Percentiles rank a stretch among this genome's conserved stretches.
These are phyloP conservation scores for Kregervanrija pseudodelftensis DNA, from an alignment of 805 yeast species.

Conservation along the genomic window DNA sequence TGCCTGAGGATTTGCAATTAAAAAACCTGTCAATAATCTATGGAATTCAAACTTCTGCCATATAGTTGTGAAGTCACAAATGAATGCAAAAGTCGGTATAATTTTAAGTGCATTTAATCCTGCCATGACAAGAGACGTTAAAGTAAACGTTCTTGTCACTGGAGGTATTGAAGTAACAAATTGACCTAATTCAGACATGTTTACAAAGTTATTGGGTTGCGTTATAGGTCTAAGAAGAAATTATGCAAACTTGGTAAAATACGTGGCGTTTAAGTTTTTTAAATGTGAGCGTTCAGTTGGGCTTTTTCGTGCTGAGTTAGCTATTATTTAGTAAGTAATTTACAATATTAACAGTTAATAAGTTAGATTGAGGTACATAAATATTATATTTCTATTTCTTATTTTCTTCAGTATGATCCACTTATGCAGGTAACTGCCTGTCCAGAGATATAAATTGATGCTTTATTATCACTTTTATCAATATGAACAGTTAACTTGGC, in stretches of 20 bases:
- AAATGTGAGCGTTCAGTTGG: too few relatives aligned
- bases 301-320: too few relatives aligned
- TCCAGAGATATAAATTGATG: constrained; percentile 3
- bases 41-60: constrained; percentile 33
- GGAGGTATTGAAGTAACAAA: constrained; percentile 48
- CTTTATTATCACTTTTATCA: background rate
- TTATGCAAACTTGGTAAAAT: background rate
- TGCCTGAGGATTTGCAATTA: constrained; percentile 35
- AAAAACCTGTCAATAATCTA: constrained; percentile 43
- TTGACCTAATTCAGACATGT: constrained; percentile 28
- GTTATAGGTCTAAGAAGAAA: background rate
- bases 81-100: constrained; percentile 16
- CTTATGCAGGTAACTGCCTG: constrained; percentile 6
- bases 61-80: constrained; percentile 26
- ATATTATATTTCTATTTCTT: too few relatives aligned
- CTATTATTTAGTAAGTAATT: too few relatives aligned
- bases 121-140: constrained; percentile 39
- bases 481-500: background rate
- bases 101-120: constrained; percentile 31
- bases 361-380: too few relatives aligned
- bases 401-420: background rate
- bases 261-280: too few relatives aligned
- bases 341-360: too few relatives aligned
- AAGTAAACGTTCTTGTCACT: constrained; percentile 50
- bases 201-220: background rate